Conservation (phyloP, 306 rosid species). For the Prunus kanzakura region DNA sequence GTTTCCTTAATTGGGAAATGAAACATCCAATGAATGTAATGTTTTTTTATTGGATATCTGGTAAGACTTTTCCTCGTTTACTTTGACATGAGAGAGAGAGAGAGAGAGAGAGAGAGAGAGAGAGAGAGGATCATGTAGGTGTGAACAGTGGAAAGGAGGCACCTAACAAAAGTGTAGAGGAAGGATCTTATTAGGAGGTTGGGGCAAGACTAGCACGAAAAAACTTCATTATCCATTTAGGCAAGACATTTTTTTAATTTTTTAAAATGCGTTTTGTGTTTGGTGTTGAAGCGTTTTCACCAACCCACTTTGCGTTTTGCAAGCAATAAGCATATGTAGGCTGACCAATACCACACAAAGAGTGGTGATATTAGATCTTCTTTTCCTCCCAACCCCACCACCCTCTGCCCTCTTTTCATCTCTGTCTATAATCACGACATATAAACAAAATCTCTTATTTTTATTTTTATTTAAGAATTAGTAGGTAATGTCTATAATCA, state of each 20-base stretch:
- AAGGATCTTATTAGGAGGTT: neutral
- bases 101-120: neutral
- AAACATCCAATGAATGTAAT: neutral
- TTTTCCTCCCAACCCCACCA: neutral
- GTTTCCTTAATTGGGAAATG: neutral
- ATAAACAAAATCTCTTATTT: neutral
- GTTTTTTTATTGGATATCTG: too few species aligned
- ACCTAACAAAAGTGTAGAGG: slow-evolving; percentile 9
- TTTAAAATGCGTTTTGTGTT: neutral
- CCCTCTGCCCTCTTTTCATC: neutral
- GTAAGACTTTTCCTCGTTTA: too few species aligned
- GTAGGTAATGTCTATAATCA: too few species aligned
- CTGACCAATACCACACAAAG: neutral
- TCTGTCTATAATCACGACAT: neutral
- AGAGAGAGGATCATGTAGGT: neutral
- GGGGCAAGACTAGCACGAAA: neutral
- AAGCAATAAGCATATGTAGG: neutral
- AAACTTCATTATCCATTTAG: slow-evolving; percentile 2
- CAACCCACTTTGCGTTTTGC: slow-evolving; percentile 10
- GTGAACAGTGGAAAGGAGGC: neutral
- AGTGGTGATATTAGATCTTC: neutral
- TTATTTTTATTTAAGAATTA: neutral
- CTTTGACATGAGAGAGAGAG: too few species aligned
- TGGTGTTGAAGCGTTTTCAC: slow-evolving; percentile 18
- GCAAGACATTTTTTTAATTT: neutral